A percentile compares a stretch with the other conserved stretches of the same genome.
phyloP scores from a whole-genome alignment of 1,139 yeast species.

The Kurtzmaniella quercitrusa region DNA sequence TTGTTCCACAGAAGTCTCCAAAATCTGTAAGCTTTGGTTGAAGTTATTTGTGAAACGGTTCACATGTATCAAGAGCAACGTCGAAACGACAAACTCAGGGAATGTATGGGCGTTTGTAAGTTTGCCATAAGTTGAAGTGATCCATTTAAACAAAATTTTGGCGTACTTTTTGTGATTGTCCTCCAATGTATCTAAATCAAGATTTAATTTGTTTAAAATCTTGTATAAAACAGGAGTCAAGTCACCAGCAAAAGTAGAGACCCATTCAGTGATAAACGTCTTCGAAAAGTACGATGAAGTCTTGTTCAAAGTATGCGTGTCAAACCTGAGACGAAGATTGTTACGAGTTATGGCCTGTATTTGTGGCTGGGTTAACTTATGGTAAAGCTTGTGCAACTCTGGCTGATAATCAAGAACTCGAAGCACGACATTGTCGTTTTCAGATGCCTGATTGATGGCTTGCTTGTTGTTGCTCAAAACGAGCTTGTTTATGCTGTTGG shows the following conservation, averaged over 20 bases:
- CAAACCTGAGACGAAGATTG: slow-evolving; percentile 37
- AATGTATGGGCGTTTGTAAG: slow-evolving; percentile 7
- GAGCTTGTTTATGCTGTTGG: slow-evolving; percentile 30
- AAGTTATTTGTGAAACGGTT: slow-evolving; percentile 34
- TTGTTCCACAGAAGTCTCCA: slow-evolving; percentile 31
- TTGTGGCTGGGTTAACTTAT: slow-evolving; percentile 45
- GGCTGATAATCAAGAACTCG: slow-evolving; percentile 43
- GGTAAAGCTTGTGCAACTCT: slow-evolving; percentile 28
- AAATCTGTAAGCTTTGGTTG: slow-evolving; percentile 41
- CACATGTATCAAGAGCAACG: slow-evolving; percentile 44
- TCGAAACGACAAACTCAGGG: slow-evolving; percentile 27
- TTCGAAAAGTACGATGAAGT: slow-evolving; percentile 22
- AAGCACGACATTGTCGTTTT: slow-evolving; percentile 21
- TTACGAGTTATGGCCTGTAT: slow-evolving; percentile 39
- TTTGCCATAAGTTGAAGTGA: background rate
- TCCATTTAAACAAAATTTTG: slow-evolving; percentile 1
- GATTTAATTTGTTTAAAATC: slow-evolving; percentile 24
- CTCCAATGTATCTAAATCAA: slow-evolving; percentile 26
- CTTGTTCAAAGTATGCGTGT: slow-evolving; percentile 32
- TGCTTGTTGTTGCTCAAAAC: slow-evolving; percentile 33
- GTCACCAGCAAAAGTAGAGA: slow-evolving; percentile 28
- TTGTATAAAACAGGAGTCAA: slow-evolving; percentile 29
- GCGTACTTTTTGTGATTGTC: slow-evolving; percentile 11
- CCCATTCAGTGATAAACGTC: slow-evolving; percentile 17
- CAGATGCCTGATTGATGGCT: slow-evolving; percentile 5